Evolutionary conservation across 306 rosid genomes (phyloP).

Genomic region (Cucurbita moschata): DNA sequence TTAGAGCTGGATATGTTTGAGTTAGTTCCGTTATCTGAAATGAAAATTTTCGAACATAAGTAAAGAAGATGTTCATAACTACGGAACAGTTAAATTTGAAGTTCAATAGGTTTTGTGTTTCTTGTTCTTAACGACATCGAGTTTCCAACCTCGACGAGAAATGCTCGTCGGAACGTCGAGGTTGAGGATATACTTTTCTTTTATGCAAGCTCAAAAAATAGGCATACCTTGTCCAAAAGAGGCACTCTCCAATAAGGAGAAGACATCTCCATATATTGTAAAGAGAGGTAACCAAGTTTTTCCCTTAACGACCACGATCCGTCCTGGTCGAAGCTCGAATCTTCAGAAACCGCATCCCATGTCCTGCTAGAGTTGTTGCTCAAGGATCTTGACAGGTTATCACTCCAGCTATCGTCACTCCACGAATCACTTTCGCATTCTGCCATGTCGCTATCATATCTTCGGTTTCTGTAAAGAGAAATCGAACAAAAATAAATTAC

Average conservation of each 20-base stretch:
- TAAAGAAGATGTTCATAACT: neutral
- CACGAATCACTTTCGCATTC: slow-evolving; percentile 59
- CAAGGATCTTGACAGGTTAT: slow-evolving; percentile 34
- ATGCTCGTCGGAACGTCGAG: neutral
- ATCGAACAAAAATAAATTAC: neutral
- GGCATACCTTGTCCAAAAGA: slow-evolving; percentile 42
- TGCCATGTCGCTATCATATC: slow-evolving; percentile 29
- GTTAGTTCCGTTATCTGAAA: slow-evolving; percentile 51
- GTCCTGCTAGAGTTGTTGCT: slow-evolving; percentile 60
- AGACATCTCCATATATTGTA: slow-evolving; percentile 37
- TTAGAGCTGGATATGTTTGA: slow-evolving; percentile 30
- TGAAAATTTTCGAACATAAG: neutral
- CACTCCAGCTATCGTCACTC: slow-evolving; percentile 70
- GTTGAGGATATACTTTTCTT: neutral
- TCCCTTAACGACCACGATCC: slow-evolving; percentile 31
- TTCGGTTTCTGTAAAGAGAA: slow-evolving; percentile 15
- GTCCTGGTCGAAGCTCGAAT: slow-evolving; percentile 51
- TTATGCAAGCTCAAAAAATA: neutral
- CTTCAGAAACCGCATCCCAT: slow-evolving; percentile 59
- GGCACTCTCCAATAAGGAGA: slow-evolving; percentile 62
- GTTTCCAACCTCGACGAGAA: neutral
- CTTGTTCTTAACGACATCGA: neutral
- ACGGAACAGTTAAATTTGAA: neutral
- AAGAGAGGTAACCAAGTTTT: slow-evolving; percentile 43
- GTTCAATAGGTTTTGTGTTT: neutral